phyloP scores from a whole-genome alignment of 2,329 filamentous ascomycete genomes.

The Cercospora berteroae region DNA sequence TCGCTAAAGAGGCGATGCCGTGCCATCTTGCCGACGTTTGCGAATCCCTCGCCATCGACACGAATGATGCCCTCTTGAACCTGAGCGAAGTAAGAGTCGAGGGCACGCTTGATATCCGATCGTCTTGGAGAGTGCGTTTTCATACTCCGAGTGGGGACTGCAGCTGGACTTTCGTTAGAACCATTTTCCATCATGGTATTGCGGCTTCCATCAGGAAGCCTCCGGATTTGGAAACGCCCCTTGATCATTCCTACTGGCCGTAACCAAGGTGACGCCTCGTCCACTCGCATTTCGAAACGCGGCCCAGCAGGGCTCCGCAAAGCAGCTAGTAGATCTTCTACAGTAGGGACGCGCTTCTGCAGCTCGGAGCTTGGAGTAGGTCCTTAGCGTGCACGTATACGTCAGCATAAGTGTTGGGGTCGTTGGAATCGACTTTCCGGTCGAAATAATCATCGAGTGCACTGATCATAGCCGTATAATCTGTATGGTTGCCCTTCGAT shows the following conservation, averaged over 20 bases:
- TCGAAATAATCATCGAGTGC: background rate
- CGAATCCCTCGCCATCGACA: background rate
- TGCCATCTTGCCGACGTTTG: background rate
- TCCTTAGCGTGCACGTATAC: background rate
- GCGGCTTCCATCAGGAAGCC: background rate
- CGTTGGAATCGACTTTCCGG: background rate
- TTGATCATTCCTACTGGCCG: too few relatives aligned
- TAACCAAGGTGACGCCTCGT: too few relatives aligned
- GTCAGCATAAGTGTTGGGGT: rapidly evolving
- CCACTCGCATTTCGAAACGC: too few relatives aligned
- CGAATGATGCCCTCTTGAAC: background rate
- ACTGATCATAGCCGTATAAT: background rate
- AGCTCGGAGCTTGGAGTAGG: background rate
- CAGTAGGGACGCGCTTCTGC: background rate
- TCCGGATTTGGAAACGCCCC: background rate
- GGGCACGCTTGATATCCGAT: background rate
- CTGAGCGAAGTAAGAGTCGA: background rate
- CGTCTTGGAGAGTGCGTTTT: background rate
- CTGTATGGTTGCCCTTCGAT: too few relatives aligned
- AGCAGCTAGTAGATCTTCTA: background rate
- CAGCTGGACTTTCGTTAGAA: background rate
- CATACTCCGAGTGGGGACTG: background rate
- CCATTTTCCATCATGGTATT: background rate
- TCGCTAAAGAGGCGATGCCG: background rate
- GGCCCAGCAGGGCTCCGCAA: background rate